phyloP scores from a whole-genome alignment of 2,329 filamentous ascomycete genomes.

The Penicillium aurantiogriseum region DNA sequence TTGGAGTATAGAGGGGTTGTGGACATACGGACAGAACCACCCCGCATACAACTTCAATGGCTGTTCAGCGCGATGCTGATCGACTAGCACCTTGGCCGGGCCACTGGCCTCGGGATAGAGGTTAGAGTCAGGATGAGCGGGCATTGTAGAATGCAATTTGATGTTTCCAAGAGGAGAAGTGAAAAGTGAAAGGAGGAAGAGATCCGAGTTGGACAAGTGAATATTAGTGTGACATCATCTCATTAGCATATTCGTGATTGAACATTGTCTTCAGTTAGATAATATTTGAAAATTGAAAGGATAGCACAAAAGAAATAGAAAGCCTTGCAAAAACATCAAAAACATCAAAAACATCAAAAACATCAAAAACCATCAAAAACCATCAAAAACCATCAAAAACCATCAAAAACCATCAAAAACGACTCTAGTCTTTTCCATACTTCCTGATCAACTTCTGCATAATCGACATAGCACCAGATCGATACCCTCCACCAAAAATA shows the following conservation, averaged over 20 bases:
- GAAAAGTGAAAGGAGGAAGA: neutral
- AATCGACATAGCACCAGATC: conserved; percentile 71
- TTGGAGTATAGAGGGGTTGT: conserved; percentile 3
- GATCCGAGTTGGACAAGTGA: neutral
- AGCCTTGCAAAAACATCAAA: neutral
- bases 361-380: too few species aligned
- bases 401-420: too few species aligned
- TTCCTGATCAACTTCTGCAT: conserved; percentile 73
- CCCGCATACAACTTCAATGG: conserved; percentile 65
- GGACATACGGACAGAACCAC: conserved; percentile 65
- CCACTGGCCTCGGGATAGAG: conserved; percentile 48
- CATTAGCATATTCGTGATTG: neutral
- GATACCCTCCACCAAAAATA: conserved; percentile 79
- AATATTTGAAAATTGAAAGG: too few species aligned
- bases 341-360: too few species aligned
- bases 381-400: too few species aligned
- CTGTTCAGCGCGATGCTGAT: conserved; percentile 34
- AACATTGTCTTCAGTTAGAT: neutral
- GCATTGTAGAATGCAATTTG: conserved; percentile 16
- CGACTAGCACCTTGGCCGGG: conserved; percentile 40
- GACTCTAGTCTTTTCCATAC: conserved; percentile 52
- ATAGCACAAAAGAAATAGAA: neutral
- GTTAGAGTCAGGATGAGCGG: conserved; percentile 41
- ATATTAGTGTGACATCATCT: neutral
- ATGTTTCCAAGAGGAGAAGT: neutral